Conservation (phyloP, 2,329 filamentous ascomycete species). For the Aspergillus alliaceus region DNA sequence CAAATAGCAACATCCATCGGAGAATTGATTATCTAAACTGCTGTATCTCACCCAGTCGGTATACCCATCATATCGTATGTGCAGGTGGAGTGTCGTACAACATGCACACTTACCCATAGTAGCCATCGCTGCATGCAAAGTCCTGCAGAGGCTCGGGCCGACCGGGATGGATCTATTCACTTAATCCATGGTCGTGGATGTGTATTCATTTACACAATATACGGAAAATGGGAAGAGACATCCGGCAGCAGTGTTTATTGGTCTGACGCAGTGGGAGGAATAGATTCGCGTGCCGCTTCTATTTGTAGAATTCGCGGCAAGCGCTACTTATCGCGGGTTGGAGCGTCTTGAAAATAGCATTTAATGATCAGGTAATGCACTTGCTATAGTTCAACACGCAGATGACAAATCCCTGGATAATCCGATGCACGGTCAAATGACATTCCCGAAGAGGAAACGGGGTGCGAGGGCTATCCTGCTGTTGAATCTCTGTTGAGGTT, state of each 20-base stretch:
- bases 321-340: background rate
- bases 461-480: background rate
- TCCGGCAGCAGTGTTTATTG: background rate
- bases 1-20: constrained; percentile 1
- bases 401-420: background rate
- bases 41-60: background rate
- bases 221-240: background rate
- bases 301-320: background rate
- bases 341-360: no score
- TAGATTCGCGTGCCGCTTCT: background rate
- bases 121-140: constrained; percentile 10
- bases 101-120: constrained; percentile 6
- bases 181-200: constrained; percentile 5
- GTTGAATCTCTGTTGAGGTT: background rate
- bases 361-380: background rate
- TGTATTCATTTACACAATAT: background rate
- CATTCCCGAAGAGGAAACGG: background rate
- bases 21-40: constrained; percentile 12
- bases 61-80: constrained; percentile 5
- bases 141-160: constrained; percentile 24
- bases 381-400: background rate
- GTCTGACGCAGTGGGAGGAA: background rate
- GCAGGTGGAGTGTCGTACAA: constrained; percentile 10
- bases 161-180: constrained; percentile 12
- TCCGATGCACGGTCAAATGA: background rate